Percentiles rank a stretch among this genome's conserved stretches.
Conservation (phyloP, 176 grass and related monocot species). For the Musa beccarii region DNA sequence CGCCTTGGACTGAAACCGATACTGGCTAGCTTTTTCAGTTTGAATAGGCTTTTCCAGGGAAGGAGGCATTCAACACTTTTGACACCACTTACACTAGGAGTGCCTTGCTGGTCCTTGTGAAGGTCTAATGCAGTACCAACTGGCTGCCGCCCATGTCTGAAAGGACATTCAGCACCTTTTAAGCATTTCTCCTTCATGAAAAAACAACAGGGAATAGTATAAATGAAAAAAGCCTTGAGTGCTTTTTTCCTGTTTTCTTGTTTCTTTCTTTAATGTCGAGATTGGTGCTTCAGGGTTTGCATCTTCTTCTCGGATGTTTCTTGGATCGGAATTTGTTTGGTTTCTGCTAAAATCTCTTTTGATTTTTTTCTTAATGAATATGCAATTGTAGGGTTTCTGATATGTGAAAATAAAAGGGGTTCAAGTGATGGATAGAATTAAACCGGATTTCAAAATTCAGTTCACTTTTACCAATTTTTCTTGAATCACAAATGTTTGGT, state of each 20-base stretch:
- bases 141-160: constrained; percentile 33
- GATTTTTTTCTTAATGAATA: constrained; percentile 5
- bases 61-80: constrained; percentile 25
- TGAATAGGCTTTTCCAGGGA: too few relatives aligned
- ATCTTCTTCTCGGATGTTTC: background rate
- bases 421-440: too few relatives aligned
- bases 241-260: background rate
- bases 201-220: constrained; percentile 42
- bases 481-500: too few relatives aligned
- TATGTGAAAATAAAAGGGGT: background rate
- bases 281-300: background rate
- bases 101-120: constrained; percentile 16
- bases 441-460: too few relatives aligned
- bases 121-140: constrained; percentile 21
- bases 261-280: background rate
- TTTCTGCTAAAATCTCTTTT: background rate
- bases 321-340: too few relatives aligned
- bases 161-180: constrained; percentile 50
- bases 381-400: background rate
- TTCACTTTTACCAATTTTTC: too few relatives aligned
- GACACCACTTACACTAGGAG: constrained; percentile 16
- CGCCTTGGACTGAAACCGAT: constrained; percentile 5
- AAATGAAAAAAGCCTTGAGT: constrained; percentile 4
- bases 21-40: too few relatives aligned
- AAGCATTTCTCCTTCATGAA: constrained; percentile 52